Evolutionary conservation across 2,329 filamentous ascomycete genomes (phyloP).

Genomic region (Neonectria neomacrospora): DNA sequence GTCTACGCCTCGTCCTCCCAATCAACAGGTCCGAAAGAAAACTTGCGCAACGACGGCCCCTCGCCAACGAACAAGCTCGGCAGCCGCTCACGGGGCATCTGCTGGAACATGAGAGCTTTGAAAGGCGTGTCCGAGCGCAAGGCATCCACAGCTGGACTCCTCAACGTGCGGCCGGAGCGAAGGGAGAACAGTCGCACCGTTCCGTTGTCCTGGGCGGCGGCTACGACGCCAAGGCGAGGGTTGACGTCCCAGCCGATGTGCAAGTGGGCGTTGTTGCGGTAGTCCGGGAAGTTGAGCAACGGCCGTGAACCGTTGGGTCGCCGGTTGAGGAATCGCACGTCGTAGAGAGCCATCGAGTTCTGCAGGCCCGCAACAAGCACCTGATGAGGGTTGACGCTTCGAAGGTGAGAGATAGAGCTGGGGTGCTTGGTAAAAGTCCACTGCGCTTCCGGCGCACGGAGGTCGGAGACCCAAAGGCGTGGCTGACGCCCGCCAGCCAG

Average conservation of each 20-base stretch:
- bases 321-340: constrained; percentile 58
- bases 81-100: constrained; percentile 55
- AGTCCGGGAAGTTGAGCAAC: constrained; percentile 60
- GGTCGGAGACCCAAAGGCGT: constrained; percentile 58
- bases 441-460: constrained; percentile 51
- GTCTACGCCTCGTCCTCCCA: constrained; percentile 51
- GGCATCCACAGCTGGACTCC: constrained; percentile 39
- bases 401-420: constrained; percentile 61
- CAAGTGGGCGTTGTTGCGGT: constrained; percentile 61
- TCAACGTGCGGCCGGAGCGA: constrained; percentile 55
- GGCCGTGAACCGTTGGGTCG: constrained; percentile 47
- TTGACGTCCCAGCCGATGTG: constrained; percentile 65
- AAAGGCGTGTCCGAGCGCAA: constrained; percentile 49
- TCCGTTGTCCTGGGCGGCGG: constrained; percentile 64
- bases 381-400: constrained; percentile 59
- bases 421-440: constrained; percentile 50
- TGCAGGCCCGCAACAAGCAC: constrained; percentile 64
- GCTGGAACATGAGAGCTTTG: constrained; percentile 58
- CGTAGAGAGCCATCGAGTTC: constrained; percentile 65
- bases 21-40: constrained; percentile 53
- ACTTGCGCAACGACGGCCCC: constrained; percentile 53
- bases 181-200: constrained; percentile 62
- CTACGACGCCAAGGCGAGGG: constrained; percentile 59
- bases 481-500: constrained; percentile 64
- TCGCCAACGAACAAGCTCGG: constrained; percentile 61